A percentile compares a stretch with the other conserved stretches of the same genome.
phyloP scores from a whole-genome alignment of 1,284 basidiomycete genomes.

The Puccinia polysora region DNA sequence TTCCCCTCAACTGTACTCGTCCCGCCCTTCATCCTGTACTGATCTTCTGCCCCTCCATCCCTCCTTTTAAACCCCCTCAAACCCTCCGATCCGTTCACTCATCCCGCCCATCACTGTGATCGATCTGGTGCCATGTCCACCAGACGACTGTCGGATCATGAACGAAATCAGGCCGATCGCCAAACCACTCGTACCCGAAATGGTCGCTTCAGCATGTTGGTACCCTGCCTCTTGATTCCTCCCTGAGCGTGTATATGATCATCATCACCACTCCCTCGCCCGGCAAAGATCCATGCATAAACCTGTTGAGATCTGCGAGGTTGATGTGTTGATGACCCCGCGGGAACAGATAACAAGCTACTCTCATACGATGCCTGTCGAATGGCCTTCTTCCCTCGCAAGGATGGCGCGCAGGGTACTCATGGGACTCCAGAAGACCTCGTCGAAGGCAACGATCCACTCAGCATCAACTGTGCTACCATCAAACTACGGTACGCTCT shows the following conservation, averaged over 20 bases:
- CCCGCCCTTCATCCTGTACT: no score
- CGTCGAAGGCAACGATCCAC: background rate
- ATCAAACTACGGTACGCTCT: slow-evolving; percentile 24
- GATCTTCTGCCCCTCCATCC: no score
- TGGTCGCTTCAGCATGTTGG: slow-evolving; percentile 40
- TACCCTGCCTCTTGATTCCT: background rate
- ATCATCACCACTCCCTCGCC: background rate
- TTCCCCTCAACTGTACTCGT: no score
- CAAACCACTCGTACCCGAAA: slow-evolving; percentile 38
- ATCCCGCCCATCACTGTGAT: no score
- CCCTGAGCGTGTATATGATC: background rate
- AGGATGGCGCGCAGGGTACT: slow-evolving; percentile 35
- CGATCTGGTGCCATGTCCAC: no score
- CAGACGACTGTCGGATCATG: slow-evolving; percentile 42
- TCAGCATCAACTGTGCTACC: slow-evolving; percentile 21
- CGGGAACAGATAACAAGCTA: slow-evolving; percentile 21
- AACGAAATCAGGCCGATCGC: slow-evolving; percentile 30
- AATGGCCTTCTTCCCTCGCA: slow-evolving; percentile 38
- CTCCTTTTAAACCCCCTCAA: no score
- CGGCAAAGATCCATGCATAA: background rate
- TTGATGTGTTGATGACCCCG: background rate
- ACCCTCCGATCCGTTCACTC: no score
- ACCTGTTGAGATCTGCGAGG: background rate
- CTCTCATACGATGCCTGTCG: slow-evolving; percentile 34
- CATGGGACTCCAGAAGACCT: slow-evolving; percentile 28